These are phyloP conservation scores for Lepiota brunneoincarnata DNA, from an alignment of 768 basidiomycete genomes.

Conservation along the genomic window DNA sequence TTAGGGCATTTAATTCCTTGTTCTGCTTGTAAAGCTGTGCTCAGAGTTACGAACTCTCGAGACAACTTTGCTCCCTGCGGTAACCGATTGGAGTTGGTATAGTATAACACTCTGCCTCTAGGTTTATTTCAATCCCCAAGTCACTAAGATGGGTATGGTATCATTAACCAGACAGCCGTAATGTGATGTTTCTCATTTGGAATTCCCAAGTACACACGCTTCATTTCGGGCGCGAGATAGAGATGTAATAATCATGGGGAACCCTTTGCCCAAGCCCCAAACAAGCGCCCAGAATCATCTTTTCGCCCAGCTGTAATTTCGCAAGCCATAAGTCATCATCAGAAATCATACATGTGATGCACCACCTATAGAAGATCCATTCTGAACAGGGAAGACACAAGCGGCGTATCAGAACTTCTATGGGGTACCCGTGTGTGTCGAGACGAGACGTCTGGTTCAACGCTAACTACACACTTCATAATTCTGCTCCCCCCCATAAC, in stretches of 20 bases:
- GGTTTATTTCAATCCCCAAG: no score
- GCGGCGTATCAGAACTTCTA: conserved; percentile 12
- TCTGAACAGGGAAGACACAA: neutral
- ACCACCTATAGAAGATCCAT: neutral
- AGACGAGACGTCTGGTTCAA: neutral
- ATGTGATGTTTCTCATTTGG: conserved; percentile 2
- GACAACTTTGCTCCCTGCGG: no score
- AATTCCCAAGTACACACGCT: conserved; percentile 1
- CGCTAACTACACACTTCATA: neutral
- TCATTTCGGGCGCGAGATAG: conserved; percentile 1
- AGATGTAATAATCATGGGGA: neutral
- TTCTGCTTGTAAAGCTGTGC: no score
- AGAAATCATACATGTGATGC: conserved; percentile 4
- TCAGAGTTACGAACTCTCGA: neutral
- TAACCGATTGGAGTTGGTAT: no score
- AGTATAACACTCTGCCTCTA: no score
- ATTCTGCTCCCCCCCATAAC: no score
- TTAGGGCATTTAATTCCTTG: neutral
- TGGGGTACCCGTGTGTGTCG: neutral
- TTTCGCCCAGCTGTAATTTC: conserved; percentile 4
- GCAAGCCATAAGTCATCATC: conserved; percentile 10
- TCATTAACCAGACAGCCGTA: neutral
- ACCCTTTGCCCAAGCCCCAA: conserved; percentile 12
- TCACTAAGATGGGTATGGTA: neutral
- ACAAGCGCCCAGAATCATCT: neutral